These are phyloP conservation scores for Leccinum aurantiacum DNA, from an alignment of 768 basidiomycete genomes.

Conservation along the genomic window DNA sequence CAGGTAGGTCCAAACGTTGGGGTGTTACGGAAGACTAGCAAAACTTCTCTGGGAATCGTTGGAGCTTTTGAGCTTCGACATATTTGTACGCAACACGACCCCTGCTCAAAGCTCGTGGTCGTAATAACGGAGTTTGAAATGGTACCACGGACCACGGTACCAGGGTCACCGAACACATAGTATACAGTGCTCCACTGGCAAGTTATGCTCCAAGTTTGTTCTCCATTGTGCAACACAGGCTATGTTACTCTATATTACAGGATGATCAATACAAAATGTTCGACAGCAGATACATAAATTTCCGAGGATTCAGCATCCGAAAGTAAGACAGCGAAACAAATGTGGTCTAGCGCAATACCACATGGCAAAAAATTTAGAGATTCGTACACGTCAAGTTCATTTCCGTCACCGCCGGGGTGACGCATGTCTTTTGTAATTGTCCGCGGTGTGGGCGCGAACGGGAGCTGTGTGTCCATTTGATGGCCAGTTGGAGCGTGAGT, in stretches of 20 bases:
- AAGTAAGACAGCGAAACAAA: constrained; percentile 1
- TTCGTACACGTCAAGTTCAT: constrained; percentile 11
- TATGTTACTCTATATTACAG: constrained; percentile 18
- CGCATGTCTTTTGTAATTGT: constrained; percentile 41
- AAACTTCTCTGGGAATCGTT: constrained; percentile 18
- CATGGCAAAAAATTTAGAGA: constrained; percentile 5
- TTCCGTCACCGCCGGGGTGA: constrained; percentile 45
- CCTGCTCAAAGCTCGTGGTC: background rate
- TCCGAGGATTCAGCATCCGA: constrained; percentile 9
- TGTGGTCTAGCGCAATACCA: constrained; percentile 13
- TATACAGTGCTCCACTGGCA: background rate
- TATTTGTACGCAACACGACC: constrained; percentile 15
- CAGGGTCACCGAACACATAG: background rate
- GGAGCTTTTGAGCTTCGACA: constrained; percentile 12
- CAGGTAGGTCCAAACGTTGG: constrained; percentile 4
- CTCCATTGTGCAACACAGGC: background rate
- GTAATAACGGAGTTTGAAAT: constrained; percentile 16
- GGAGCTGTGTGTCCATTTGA: constrained; percentile 24
- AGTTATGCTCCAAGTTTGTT: background rate
- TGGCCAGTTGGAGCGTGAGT: constrained; percentile 22
- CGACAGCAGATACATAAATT: constrained; percentile 11
- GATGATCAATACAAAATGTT: background rate
- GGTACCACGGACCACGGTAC: no score
- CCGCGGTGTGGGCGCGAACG: constrained; percentile 30
- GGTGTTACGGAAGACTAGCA: constrained; percentile 3